phyloP scores from a whole-genome alignment of 2,329 filamentous ascomycete genomes.

The Trichophyton verrucosum region DNA sequence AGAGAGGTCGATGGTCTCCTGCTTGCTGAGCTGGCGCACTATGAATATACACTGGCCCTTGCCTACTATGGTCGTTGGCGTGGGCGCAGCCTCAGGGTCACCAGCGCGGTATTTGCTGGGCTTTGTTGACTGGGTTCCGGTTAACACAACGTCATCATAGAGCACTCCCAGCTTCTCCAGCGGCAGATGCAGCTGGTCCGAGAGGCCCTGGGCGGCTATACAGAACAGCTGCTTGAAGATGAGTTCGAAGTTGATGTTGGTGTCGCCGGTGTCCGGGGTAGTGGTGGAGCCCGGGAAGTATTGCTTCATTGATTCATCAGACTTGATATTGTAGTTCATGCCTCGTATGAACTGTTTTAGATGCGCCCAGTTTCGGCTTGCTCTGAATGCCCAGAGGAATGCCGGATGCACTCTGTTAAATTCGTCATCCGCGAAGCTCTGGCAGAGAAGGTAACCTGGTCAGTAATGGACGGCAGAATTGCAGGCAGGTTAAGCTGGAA shows the following conservation, averaged over 20 bases:
- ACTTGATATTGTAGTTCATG: conserved; percentile 60
- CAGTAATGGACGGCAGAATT: neutral
- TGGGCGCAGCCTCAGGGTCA: conserved; percentile 30
- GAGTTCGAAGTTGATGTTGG: conserved; percentile 57
- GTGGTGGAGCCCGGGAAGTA: conserved; percentile 36
- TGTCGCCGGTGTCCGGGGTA: conserved; percentile 28
- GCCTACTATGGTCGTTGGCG: conserved; percentile 37
- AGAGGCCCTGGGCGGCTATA: conserved; percentile 61
- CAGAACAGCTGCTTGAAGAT: conserved; percentile 78
- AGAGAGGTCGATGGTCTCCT: conserved; percentile 52
- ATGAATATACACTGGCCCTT: conserved; percentile 72
- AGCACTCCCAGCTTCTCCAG: conserved; percentile 55
- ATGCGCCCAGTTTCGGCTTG: conserved; percentile 63
- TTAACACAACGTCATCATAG: conserved; percentile 64
- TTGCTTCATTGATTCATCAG: conserved; percentile 37
- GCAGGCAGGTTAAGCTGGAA: neutral
- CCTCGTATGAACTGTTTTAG: conserved; percentile 55
- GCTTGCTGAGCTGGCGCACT: conserved; percentile 48
- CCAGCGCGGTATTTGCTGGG: conserved; percentile 13
- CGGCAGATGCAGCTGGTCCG: conserved; percentile 51
- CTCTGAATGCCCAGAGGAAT: conserved; percentile 78
- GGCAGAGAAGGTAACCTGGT: neutral
- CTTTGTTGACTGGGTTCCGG: conserved; percentile 36
- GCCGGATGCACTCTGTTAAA: conserved; percentile 66
- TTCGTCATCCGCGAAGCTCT: conserved; percentile 53